Evolutionary conservation across 257 asterid species (phyloP).

Genomic region (Petrea volubilis): DNA sequence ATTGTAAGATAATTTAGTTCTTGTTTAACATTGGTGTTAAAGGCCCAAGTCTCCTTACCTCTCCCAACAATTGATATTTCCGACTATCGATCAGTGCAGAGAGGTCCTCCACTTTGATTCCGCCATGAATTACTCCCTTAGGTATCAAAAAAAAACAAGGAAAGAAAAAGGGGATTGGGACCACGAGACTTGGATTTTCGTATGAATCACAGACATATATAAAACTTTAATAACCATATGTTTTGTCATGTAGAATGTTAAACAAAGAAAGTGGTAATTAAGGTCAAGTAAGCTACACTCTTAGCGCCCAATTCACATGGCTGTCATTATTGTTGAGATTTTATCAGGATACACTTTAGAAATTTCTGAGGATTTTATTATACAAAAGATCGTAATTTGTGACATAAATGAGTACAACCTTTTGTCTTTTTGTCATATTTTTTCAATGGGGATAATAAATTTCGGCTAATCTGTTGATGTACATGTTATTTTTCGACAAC

Average conservation of each 20-base stretch:
- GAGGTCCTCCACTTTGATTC: too few relatives aligned
- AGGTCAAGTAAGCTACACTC: constrained; percentile 15
- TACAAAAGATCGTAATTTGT: neutral
- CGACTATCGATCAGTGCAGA: too few relatives aligned
- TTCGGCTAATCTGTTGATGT: neutral
- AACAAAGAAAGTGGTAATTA: constrained; percentile 5
- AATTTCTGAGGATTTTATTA: neutral
- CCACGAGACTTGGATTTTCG: neutral
- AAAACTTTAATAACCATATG: neutral
- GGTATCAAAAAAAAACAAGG: too few relatives aligned
- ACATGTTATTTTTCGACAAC: too few relatives aligned
- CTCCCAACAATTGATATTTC: too few relatives aligned
- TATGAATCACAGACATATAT: neutral
- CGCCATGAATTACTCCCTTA: too few relatives aligned
- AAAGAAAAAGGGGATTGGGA: neutral
- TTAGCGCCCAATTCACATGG: constrained; percentile 30
- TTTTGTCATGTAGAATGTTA: neutral
- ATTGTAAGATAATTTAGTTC: too few relatives aligned
- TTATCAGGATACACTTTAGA: neutral
- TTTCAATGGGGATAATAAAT: neutral
- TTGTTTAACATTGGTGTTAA: too few relatives aligned
- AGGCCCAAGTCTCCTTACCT: too few relatives aligned
- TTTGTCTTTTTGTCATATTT: neutral
- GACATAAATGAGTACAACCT: neutral
- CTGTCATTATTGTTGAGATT: constrained; percentile 23